Evolutionary conservation across 164 flowering plant species (phyloP), one percentile per base, ranked within the genome.

Genomic region (Paratinospora sagittata): DNA sequence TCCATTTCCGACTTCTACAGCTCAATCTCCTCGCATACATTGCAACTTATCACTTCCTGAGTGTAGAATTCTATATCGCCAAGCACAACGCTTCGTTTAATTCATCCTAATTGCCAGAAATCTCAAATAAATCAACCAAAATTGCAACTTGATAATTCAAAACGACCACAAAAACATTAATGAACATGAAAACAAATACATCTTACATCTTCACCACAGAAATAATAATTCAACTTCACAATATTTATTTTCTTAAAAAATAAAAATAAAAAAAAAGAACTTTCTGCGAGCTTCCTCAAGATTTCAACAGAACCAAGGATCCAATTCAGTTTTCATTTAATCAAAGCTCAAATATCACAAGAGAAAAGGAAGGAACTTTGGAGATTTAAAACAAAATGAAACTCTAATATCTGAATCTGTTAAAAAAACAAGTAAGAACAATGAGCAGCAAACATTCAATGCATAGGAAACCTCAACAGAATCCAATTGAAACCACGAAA

Each of bases 1-100:
- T 79, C 89, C 82, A 86, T 73, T 72, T 86, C 77, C 79, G 82
- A 72, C 68, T 68, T 72, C 80, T 83, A 67, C 80, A 77, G 78
- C 75, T 87, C 69, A 95, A 73, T 75, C 84, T 85, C 83, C 92
- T 84, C 8, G 91, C 82, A 82, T 89, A 87, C 97, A 95, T 95
- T 74, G 85, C 84, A 81, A 74, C 66, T 69, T 45, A 24, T 61
- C 55, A 68, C 27, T 67, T 64, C 66, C 30, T 49, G 37, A 14
- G 8, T 24, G 5, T 17, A 10, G 27, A 61, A 60, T 30, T 6
- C 24, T 39, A 63, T 6, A 36, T 26, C 2, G 27, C 9, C 37
- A 3, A 19, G 6, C 17, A 26, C 12, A 49, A 12, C 7, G 58
- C 39, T 70, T 43, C 70, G 66, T 57, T 66, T 39, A 75, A n/a